Evolutionary conservation across 1,284 basidiomycete genomes (phyloP).

Genomic region (Trichosporon sp.): DNA sequence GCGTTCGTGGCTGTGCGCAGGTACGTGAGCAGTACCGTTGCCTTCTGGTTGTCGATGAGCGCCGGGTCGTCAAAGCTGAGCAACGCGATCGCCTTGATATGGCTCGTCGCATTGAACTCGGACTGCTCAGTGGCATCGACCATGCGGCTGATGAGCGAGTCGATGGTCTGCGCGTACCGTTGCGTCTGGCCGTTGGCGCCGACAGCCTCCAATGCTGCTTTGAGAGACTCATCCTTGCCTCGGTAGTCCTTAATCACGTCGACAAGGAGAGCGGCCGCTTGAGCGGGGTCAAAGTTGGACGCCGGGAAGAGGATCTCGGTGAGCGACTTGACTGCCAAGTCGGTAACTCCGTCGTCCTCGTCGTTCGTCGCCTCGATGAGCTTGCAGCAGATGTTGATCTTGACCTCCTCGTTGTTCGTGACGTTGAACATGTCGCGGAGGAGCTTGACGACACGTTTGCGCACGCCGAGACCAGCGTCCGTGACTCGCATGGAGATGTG

Average conservation of each 20-base stretch:
- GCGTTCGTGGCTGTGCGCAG: conserved; percentile 38
- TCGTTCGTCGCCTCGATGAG: conserved; percentile 75
- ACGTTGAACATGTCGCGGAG: conserved; percentile 74
- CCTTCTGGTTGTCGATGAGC: conserved; percentile 39
- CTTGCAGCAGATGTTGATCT: conserved; percentile 73
- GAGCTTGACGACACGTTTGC: conserved; percentile 91
- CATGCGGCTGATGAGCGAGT: conserved; percentile 75
- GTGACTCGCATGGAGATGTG: conserved; percentile 82
- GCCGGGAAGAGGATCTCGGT: conserved; percentile 79
- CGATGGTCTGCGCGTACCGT: conserved; percentile 58
- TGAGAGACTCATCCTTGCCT: conserved; percentile 75
- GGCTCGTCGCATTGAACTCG: conserved; percentile 37
- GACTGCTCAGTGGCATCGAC: conserved; percentile 61
- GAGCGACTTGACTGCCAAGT: conserved; percentile 79
- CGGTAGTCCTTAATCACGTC: conserved; percentile 73
- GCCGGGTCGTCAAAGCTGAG: conserved; percentile 32
- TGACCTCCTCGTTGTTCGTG: conserved; percentile 57
- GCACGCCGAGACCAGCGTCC: conserved; percentile 85
- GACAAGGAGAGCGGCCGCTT: conserved; percentile 73
- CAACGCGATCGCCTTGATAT: conserved; percentile 41
- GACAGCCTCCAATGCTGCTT: conserved; percentile 56
- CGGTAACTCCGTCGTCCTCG: conserved; percentile 87
- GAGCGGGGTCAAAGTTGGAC: conserved; percentile 10
- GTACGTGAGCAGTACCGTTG: conserved; percentile 31
- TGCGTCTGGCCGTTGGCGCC: conserved; percentile 15